Percentiles rank a stretch among this genome's conserved stretches.
phyloP scores from a whole-genome alignment of 768 basidiomycete species.

The Boletus eberwhitei region DNA sequence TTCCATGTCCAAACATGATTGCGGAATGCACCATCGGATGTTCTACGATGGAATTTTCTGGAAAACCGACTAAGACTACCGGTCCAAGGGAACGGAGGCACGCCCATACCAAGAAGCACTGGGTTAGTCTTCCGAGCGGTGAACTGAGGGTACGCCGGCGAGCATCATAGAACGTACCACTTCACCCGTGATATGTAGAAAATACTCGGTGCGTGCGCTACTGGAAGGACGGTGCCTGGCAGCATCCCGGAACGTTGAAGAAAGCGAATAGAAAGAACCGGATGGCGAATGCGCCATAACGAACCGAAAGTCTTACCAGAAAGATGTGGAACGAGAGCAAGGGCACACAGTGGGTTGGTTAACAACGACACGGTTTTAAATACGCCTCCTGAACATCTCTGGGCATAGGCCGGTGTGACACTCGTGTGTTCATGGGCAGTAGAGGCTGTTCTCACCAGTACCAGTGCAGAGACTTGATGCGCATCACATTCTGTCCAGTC shows the following conservation, averaged over 20 bases:
- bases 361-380: neutral
- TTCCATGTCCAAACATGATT: constrained; percentile 22
- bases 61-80: neutral
- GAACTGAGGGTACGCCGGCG: neutral
- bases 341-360: neutral
- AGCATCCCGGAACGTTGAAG: neutral
- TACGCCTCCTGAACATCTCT: neutral
- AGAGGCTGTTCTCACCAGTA: neutral
- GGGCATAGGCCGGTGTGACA: neutral
- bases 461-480: neutral
- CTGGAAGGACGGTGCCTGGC: neutral
- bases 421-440: neutral
- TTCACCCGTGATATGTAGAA: constrained; percentile 17
- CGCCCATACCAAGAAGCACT: constrained; percentile 13
- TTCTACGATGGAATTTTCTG: constrained; percentile 16
- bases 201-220: neutral
- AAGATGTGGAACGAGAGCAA: neutral
- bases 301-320: constrained; percentile 7
- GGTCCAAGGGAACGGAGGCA: neutral
- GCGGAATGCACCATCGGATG: constrained; percentile 16
- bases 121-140: constrained; percentile 14
- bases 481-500: neutral
- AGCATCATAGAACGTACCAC: constrained; percentile 7
- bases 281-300: neutral
- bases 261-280: neutral